A percentile compares a stretch with the other conserved stretches of the same genome.
Conservation (phyloP, 2,329 filamentous ascomycete species). For the Fusarium tupiense region DNA sequence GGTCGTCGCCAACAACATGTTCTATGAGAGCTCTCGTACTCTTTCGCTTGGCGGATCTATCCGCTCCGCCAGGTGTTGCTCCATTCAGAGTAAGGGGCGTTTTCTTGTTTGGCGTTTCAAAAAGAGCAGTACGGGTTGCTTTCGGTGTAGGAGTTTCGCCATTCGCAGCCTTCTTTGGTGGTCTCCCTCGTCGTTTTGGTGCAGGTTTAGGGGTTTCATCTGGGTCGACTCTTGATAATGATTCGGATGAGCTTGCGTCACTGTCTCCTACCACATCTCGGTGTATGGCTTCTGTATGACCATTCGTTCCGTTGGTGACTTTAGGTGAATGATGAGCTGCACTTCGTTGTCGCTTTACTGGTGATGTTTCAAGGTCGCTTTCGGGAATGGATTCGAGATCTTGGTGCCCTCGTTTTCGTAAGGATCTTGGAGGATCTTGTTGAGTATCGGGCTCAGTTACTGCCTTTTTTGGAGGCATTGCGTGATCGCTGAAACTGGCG, state of each 20-base stretch:
- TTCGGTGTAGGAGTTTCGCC: conserved; percentile 51
- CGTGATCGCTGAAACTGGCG: neutral
- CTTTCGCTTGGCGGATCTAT: conserved; percentile 88
- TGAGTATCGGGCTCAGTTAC: conserved; percentile 18
- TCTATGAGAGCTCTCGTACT: conserved; percentile 81
- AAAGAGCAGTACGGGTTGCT: conserved; percentile 45
- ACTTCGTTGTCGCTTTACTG: conserved; percentile 47
- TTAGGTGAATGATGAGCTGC: conserved; percentile 22
- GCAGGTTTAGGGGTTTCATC: conserved; percentile 47
- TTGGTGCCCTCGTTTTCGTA: conserved; percentile 41
- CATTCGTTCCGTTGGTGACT: conserved; percentile 13
- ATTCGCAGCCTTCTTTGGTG: conserved; percentile 45
- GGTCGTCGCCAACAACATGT: conserved; percentile 69
- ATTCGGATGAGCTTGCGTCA: conserved; percentile 16
- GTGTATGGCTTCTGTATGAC: conserved; percentile 36
- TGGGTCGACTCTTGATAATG: conserved; percentile 27
- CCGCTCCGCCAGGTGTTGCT: conserved; percentile 75
- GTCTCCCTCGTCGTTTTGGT: conserved; percentile 50
- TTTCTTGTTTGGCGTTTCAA: conserved; percentile 53
- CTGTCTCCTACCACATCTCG: neutral
- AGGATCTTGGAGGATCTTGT: conserved; percentile 20
- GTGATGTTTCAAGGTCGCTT: conserved; percentile 43
- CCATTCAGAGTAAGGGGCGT: conserved; percentile 45
- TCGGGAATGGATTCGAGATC: conserved; percentile 42
- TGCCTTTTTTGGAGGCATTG: conserved; percentile 37